A percentile compares a stretch with the other conserved stretches of the same genome.
phyloP scores from a whole-genome alignment of 139 green algal species.

The Volvox reticuliferus region DNA sequence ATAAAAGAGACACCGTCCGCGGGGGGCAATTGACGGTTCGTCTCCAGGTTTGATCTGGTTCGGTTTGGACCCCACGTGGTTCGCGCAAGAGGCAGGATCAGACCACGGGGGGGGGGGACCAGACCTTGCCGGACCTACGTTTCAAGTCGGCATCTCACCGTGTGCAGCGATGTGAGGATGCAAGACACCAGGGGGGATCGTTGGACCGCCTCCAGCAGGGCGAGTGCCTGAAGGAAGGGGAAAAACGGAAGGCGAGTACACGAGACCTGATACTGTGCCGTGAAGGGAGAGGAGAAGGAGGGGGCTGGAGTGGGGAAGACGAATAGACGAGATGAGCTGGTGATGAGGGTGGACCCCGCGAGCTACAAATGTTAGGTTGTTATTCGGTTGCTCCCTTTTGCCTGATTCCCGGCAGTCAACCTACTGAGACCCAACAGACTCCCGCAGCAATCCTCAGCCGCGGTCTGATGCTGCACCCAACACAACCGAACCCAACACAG shows the following conservation, averaged over 20 bases:
- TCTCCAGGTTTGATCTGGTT: not conserved
- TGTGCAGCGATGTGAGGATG: constrained; percentile 34
- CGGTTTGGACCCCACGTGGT: not conserved
- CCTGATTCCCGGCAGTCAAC: no score
- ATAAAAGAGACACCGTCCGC: no score
- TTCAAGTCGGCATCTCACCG: not conserved
- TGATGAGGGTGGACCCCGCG: not conserved
- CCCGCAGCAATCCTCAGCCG: no score
- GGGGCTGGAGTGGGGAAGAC: not conserved
- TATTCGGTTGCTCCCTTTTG: no score
- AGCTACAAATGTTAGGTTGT: no score
- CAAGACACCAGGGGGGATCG: constrained; percentile 26
- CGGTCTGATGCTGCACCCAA: no score
- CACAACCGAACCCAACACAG: not conserved
- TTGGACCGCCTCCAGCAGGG: constrained; percentile 38
- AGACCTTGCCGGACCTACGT: no score
- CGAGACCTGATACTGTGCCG: no score
- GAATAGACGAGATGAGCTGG: not conserved
- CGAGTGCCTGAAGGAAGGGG: not conserved
- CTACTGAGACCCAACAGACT: no score
- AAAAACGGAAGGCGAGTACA: not conserved
- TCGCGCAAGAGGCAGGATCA: no score
- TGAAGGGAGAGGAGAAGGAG: not conserved
- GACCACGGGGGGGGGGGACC: no score
- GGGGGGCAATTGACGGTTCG: no score